Conservation (phyloP, 345 rosid species). For the Streptanthus diversifolius region DNA sequence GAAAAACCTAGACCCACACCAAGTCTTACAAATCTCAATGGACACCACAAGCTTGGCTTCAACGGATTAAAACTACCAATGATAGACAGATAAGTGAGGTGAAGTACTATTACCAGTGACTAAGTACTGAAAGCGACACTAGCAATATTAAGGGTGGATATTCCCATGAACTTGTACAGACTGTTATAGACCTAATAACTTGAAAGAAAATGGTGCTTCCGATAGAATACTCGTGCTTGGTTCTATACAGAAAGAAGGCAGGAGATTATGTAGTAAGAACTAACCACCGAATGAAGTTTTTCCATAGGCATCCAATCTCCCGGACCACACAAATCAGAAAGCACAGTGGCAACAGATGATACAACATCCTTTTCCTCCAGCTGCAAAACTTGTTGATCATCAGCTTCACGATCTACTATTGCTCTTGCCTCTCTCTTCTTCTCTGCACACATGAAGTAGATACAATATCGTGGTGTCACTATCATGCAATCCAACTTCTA, state of each 20-base stretch:
- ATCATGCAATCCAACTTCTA: background rate
- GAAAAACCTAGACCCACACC: background rate
- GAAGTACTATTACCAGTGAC: background rate
- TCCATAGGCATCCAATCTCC: constrained; percentile 99
- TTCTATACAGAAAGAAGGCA: background rate
- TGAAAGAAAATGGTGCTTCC: background rate
- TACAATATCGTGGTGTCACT: background rate
- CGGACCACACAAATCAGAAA: constrained; percentile 97
- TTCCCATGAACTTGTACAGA: background rate
- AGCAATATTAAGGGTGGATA: background rate
- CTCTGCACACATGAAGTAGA: constrained; percentile 44
- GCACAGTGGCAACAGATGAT: constrained; percentile 95
- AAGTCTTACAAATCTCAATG: background rate
- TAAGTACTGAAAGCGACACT: background rate
- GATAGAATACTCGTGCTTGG: background rate
- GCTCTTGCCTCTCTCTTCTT: constrained; percentile 80
- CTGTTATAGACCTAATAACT: background rate
- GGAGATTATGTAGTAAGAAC: background rate
- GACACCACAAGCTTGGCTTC: background rate
- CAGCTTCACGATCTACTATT: constrained; percentile 87
- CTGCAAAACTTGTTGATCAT: constrained; percentile 83
- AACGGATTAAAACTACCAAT: background rate
- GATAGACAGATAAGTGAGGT: background rate
- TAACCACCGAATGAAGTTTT: constrained; percentile 85
- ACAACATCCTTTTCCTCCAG: constrained; percentile 98